These are phyloP conservation scores for Colletotrichum sansevieriae DNA, from an alignment of 2,329 filamentous ascomycete species.

Conservation along the genomic window DNA sequence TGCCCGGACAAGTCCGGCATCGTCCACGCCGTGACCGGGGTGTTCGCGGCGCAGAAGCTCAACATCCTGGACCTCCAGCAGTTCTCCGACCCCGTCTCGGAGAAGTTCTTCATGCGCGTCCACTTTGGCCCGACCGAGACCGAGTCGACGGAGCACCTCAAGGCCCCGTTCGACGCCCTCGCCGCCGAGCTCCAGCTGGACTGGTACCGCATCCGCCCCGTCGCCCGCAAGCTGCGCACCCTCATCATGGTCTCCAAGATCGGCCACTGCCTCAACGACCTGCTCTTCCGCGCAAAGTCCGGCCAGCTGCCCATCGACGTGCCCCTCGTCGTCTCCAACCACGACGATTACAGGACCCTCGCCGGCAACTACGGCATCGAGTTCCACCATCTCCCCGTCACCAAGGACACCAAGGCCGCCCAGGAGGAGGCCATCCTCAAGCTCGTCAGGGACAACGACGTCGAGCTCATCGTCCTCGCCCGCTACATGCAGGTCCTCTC, in stretches of 20 bases:
- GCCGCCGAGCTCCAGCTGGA: conserved; percentile 75
- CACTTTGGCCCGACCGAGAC: conserved; percentile 77
- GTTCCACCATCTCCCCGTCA: conserved; percentile 86
- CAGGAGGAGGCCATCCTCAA: conserved; percentile 81
- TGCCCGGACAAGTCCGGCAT: conserved; percentile 89
- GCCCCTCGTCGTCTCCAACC: conserved; percentile 85
- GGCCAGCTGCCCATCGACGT: conserved; percentile 82
- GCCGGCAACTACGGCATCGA: conserved; percentile 81
- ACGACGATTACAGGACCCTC: conserved; percentile 78
- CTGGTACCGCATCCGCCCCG: conserved; percentile 75
- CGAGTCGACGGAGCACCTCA: conserved; percentile 64
- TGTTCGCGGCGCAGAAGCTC: conserved; percentile 79
- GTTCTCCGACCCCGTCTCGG: conserved; percentile 80
- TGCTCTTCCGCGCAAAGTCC: conserved; percentile 83
- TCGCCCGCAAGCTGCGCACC: conserved; percentile 78
- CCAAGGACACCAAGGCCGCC: conserved; percentile 79
- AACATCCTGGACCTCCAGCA: conserved; percentile 90
- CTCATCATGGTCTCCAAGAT: conserved; percentile 94
- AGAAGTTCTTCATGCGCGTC: conserved; percentile 90
- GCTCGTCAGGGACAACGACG: conserved; percentile 74
- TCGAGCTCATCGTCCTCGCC: conserved; percentile 85
- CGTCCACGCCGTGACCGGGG: conserved; percentile 84
- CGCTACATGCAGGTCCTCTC: conserved; percentile 91
- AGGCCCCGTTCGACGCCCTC: conserved; percentile 69
- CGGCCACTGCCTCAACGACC: conserved; percentile 86